A percentile compares a stretch with the other conserved stretches of the same genome.
These are phyloP conservation scores for Septoria linicola DNA, from an alignment of 2,329 filamentous ascomycete genomes.

Conservation along the genomic window DNA sequence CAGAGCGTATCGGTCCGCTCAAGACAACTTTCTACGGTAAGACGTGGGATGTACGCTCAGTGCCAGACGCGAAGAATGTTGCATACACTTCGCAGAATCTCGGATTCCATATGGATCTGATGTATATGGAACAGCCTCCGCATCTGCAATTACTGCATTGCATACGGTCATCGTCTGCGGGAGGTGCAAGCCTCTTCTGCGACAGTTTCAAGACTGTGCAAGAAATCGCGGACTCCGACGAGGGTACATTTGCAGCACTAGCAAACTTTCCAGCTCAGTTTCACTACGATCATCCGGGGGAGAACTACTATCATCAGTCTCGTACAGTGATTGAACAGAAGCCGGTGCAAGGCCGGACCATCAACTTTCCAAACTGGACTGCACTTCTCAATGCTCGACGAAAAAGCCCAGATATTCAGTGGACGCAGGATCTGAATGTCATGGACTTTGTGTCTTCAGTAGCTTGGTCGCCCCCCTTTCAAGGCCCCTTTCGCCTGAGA, in stretches of 20 bases:
- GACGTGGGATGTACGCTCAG: slow-evolving; percentile 85
- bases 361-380: not conserved
- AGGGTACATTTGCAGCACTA: slow-evolving; percentile 19
- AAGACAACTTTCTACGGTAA: slow-evolving; percentile 87
- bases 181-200: slow-evolving; percentile 83
- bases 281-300: slow-evolving; percentile 34
- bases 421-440: slow-evolving; percentile 9
- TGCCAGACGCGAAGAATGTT: slow-evolving; percentile 83
- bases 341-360: not conserved
- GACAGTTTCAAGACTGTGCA: slow-evolving; percentile 66
- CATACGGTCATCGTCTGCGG: slow-evolving; percentile 72
- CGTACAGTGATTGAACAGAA: slow-evolving; percentile 31
- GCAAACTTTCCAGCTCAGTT: slow-evolving; percentile 48
- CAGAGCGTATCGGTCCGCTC: slow-evolving; percentile 70
- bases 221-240: slow-evolving; percentile 30
- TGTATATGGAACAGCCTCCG: slow-evolving; percentile 79
- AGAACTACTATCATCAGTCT: slow-evolving; percentile 42
- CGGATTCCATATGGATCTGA: slow-evolving; percentile 87
- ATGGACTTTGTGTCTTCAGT: slow-evolving; percentile 33
- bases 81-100: slow-evolving; percentile 80
- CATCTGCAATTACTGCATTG: slow-evolving; percentile 87
- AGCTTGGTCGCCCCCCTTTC: slow-evolving; percentile 41
- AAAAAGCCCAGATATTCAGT: not conserved
- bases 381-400: not conserved
- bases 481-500: slow-evolving; percentile 33